These are phyloP conservation scores for Trichocomaceae sp. DNA, from an alignment of 2,329 filamentous ascomycete genomes.

Conservation along the genomic window DNA sequence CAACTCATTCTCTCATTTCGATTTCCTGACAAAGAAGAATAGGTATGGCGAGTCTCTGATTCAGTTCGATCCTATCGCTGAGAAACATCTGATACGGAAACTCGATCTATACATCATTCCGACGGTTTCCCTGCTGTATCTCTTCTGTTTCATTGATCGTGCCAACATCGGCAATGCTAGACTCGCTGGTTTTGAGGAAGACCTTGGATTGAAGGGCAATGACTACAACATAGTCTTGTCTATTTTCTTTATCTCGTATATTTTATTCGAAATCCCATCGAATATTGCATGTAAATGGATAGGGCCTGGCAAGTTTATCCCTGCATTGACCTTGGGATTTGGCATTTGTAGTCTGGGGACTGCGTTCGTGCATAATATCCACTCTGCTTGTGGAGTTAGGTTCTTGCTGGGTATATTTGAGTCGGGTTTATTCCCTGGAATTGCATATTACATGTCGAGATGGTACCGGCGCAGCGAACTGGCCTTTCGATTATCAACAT, in stretches of 20 bases:
- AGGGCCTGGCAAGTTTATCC: constrained; percentile 67
- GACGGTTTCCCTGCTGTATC: constrained; percentile 59
- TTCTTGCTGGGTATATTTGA: constrained; percentile 80
- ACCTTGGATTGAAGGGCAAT: constrained; percentile 53
- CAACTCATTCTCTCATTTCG: not conserved
- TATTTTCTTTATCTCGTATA: constrained; percentile 70
- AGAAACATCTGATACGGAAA: constrained; percentile 54
- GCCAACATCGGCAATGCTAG: constrained; percentile 69
- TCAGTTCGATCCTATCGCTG: constrained; percentile 52
- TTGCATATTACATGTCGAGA: constrained; percentile 66
- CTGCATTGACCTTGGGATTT: constrained; percentile 55
- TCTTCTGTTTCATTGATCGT: constrained; percentile 70
- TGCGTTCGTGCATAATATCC: constrained; percentile 55
- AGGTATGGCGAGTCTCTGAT: constrained; percentile 48
- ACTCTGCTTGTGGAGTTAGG: constrained; percentile 53
- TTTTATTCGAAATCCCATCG: constrained; percentile 40
- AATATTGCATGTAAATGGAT: constrained; percentile 28
- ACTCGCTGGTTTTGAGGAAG: constrained; percentile 58
- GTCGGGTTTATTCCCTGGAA: constrained; percentile 64
- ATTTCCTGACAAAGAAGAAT: constrained; percentile 3
- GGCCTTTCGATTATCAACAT: constrained; percentile 89
- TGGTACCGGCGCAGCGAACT: constrained; percentile 78
- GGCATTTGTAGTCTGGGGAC: constrained; percentile 59
- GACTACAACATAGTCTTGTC: constrained; percentile 65
- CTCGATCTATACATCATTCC: constrained; percentile 62